phyloP scores from a whole-genome alignment of 306 rosid species.

The Pterocarpus macrocarpus region DNA sequence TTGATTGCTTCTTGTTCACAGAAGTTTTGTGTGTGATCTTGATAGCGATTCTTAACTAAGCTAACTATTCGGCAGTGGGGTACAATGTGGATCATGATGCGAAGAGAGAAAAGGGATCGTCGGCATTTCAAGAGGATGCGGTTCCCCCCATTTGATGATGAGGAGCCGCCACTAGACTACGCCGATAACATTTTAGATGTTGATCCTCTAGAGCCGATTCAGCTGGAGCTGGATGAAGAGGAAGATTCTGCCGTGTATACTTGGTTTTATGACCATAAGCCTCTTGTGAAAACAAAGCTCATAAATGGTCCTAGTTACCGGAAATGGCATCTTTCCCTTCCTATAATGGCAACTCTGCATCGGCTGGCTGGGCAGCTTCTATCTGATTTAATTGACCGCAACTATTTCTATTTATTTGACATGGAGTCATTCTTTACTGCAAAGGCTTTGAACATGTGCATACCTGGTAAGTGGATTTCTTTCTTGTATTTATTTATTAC shows the following conservation, averaged over 20 bases:
- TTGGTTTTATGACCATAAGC: conserved; percentile 99
- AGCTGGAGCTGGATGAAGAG: conserved; percentile 94
- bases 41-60: conserved; percentile 22
- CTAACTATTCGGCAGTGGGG: conserved; percentile 79
- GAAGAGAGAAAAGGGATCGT: conserved; percentile 99
- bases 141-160: conserved; percentile 99
- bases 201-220: conserved; percentile 98
- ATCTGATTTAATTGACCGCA: conserved; percentile 93
- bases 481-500: neutral
- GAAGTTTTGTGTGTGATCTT: neutral
- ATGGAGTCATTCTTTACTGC: conserved; percentile 99
- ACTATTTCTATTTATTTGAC: conserved; percentile 97
- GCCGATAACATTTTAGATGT: conserved; percentile 98
- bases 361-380: conserved; percentile 98
- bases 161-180: conserved; percentile 97
- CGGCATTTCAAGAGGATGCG: conserved; percentile 99
- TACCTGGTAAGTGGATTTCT: conserved; percentile 72
- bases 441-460: conserved; percentile 98
- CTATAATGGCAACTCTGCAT: conserved; percentile 98
- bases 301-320: conserved; percentile 98
- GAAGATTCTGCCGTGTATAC: conserved; percentile 98
- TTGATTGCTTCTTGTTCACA: conserved; percentile 2
- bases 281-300: conserved; percentile 96
- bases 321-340: conserved; percentile 99
- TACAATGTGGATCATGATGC: conserved; percentile 99